phyloP scores from a whole-genome alignment of 495 filamentous ascomycete genomes.

The Penicillium simplicissimum region DNA sequence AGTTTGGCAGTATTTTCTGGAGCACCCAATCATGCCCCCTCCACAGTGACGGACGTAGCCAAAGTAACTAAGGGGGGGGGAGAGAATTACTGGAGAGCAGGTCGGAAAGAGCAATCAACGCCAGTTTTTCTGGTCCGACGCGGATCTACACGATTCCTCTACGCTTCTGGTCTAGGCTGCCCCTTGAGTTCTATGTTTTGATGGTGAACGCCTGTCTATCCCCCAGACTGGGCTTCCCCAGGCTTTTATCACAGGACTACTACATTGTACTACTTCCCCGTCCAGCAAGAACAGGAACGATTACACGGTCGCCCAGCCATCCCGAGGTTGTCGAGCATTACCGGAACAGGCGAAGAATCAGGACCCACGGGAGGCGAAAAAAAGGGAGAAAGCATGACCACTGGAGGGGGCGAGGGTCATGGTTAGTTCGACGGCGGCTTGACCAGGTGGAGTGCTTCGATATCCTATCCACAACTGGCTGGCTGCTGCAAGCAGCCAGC shows the following conservation, averaged over 20 bases:
- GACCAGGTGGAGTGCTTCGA: neutral
- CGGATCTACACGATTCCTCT: slow-evolving; percentile 1
- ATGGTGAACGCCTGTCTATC: neutral
- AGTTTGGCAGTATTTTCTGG: neutral
- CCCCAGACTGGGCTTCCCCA: neutral
- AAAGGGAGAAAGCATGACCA: neutral
- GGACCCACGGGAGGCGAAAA: slow-evolving; percentile 8
- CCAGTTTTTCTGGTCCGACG: neutral
- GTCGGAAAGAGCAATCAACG: neutral
- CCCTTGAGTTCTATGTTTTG: neutral
- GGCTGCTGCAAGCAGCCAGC: neutral
- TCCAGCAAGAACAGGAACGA: neutral
- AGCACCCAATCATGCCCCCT: slow-evolving; percentile 23
- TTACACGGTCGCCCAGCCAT: neutral
- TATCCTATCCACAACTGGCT: slow-evolving; percentile 1
- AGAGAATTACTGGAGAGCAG: too few relatives aligned
- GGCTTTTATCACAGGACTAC: neutral
- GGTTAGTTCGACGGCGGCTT: slow-evolving; percentile 3
- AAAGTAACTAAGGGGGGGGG: slow-evolving; percentile 3
- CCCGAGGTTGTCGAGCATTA: slow-evolving; percentile 9
- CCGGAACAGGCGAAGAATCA: slow-evolving; percentile 1
- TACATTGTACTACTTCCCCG: neutral
- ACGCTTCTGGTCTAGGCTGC: slow-evolving; percentile 12
- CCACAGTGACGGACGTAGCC: neutral
- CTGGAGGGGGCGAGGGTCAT: neutral